Percentiles rank a stretch among this genome's conserved stretches.
phyloP scores from a whole-genome alignment of 164 flowering plant species.

The Cinnamomum micranthum region DNA sequence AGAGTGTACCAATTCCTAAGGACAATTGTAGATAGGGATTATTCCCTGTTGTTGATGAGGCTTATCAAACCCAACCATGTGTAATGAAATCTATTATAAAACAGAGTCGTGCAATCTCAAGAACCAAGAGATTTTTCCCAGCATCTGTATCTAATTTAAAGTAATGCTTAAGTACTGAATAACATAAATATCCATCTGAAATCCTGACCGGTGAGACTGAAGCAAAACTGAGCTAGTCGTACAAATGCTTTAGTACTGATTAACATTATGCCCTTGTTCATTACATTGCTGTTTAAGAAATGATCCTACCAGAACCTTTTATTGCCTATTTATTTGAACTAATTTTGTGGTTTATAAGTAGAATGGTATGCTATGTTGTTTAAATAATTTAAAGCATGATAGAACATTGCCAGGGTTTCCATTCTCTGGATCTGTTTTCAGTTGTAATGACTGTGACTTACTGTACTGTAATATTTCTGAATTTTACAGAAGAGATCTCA shows the following conservation, averaged over 20 bases:
- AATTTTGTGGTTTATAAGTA: background rate
- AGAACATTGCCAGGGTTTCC: conserved; percentile 3
- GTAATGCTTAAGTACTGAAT: background rate
- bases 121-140: no score
- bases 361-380: background rate
- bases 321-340: background rate
- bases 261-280: background rate
- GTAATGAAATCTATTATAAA: no score
- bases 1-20: no score
- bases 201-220: background rate
- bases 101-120: no score
- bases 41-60: no score
- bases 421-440: background rate
- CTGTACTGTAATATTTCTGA: background rate
- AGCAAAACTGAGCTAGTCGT: no score
- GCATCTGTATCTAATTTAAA: no score
- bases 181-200: background rate
- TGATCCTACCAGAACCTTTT: background rate
- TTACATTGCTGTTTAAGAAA: background rate
- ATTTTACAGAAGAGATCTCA: conserved; percentile 49
- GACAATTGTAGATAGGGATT: no score
- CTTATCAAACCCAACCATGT: no score
- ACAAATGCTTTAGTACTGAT: no score
- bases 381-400: background rate
- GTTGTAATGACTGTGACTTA: conserved; percentile 2